These are phyloP conservation scores for Starmerella floris DNA, from an alignment of 805 yeast species.

Conservation along the genomic window DNA sequence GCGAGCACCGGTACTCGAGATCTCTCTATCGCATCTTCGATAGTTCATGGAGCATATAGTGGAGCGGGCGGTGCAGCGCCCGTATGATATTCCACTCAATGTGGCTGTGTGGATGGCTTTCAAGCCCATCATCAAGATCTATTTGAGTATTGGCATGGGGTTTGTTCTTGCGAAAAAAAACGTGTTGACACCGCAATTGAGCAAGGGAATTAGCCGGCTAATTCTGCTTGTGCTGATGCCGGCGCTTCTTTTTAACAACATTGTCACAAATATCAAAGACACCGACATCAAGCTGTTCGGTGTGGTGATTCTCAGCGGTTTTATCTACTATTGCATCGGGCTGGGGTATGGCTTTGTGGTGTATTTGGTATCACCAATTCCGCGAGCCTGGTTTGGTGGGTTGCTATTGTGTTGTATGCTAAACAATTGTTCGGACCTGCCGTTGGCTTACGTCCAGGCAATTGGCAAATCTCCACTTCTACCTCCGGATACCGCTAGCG, in stretches of 20 bases:
- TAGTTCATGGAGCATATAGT: conserved; percentile 3
- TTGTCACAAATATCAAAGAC: conserved; percentile 52
- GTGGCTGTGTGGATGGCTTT: conserved; percentile 61
- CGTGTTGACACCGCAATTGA: conserved; percentile 34
- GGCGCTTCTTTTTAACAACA: conserved; percentile 58
- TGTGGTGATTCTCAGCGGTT: conserved; percentile 40
- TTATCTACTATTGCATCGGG: conserved; percentile 36
- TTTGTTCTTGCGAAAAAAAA: conserved; percentile 48
- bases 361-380: conserved; percentile 42
- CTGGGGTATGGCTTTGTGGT: conserved; percentile 31
- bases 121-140: conserved; percentile 77
- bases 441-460: conserved; percentile 62
- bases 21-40: no score
- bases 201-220: conserved; percentile 47
- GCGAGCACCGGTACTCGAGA: no score
- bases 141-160: conserved; percentile 57
- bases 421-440: conserved; percentile 71
- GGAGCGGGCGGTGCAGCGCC: conserved; percentile 6
- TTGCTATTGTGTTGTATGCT: conserved; percentile 55
- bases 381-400: conserved; percentile 68
- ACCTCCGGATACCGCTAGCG: conserved; percentile 44
- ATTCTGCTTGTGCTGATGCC: conserved; percentile 61
- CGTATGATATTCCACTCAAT: conserved; percentile 15
- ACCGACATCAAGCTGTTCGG: conserved; percentile 61
- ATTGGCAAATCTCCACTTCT: conserved; percentile 50